phyloP scores from a whole-genome alignment of 148 eudicot species.

The Drosera capensis region DNA sequence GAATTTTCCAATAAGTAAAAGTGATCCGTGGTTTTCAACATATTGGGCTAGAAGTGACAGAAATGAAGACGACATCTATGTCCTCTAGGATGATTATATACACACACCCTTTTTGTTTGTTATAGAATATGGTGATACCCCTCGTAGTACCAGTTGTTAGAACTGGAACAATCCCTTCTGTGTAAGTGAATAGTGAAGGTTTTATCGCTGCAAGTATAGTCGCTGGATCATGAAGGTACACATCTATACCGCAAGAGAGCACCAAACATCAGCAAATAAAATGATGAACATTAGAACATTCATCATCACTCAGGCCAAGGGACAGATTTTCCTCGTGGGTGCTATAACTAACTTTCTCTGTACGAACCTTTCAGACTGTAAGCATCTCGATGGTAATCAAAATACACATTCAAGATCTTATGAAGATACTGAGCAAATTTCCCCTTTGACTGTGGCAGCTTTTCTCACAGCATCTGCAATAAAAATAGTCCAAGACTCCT shows the following conservation, averaged over 20 bases:
- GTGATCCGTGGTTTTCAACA: too few relatives aligned
- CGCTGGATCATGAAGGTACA: conserved; percentile 90
- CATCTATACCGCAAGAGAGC: conserved; percentile 36
- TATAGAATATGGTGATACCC: conserved; percentile 75
- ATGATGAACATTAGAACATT: background rate
- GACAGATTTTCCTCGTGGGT: background rate
- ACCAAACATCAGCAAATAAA: conserved; percentile 10
- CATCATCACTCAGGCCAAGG: too few relatives aligned
- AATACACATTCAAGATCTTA: conserved; percentile 79
- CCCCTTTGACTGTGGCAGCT: conserved; percentile 43
- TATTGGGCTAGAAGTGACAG: too few relatives aligned
- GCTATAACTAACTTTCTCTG: background rate
- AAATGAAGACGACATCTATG: too few relatives aligned
- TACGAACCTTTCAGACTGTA: conserved; percentile 56
- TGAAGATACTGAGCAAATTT: conserved; percentile 59
- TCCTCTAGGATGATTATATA: background rate
- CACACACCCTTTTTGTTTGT: conserved; percentile 69
- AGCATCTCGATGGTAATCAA: conserved; percentile 60
- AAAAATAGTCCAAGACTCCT: too few relatives aligned
- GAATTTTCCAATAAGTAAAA: too few relatives aligned
- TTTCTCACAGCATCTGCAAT: conserved; percentile 60
- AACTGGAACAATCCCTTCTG: conserved; percentile 78
- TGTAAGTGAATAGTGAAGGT: conserved; percentile 73
- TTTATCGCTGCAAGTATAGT: conserved; percentile 73
- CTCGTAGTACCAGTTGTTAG: conserved; percentile 73